Evolutionary conservation across 257 asterid genomes (phyloP).

Genomic region (Marsdenia floribunda): DNA sequence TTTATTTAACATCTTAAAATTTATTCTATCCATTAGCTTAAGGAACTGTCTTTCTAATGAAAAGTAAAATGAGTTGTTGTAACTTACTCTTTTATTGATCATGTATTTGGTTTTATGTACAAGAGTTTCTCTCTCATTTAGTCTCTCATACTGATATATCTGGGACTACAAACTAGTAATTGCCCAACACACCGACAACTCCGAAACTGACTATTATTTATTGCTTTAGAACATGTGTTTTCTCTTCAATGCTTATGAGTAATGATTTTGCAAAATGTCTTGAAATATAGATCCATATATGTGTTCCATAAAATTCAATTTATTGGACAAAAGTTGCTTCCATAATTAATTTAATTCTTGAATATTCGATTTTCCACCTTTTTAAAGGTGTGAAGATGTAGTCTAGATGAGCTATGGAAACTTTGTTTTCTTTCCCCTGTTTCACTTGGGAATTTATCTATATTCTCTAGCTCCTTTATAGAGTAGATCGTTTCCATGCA

Average conservation of each 20-base stretch:
- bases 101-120: not conserved
- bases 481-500: constrained; percentile 84
- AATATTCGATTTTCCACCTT: not conserved
- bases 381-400: not conserved
- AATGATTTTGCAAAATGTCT: not conserved
- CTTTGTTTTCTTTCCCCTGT: constrained; percentile 11
- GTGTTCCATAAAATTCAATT: not conserved
- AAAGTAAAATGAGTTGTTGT: constrained; percentile 6
- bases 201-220: not conserved
- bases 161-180: too few species aligned
- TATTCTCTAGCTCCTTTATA: constrained; percentile 36
- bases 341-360: not conserved
- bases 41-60: not conserved
- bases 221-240: not conserved
- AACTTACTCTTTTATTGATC: not conserved
- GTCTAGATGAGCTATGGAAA: constrained; percentile 1
- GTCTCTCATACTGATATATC: too few species aligned
- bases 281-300: not conserved
- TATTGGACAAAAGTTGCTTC: not conserved
- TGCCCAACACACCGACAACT: not conserved
- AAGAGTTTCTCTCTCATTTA: too few species aligned
- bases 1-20: not conserved
- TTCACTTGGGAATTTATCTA: constrained; percentile 24
- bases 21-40: not conserved
- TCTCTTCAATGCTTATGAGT: not conserved